These are phyloP conservation scores for Coemansia sp. DNA, from an alignment of 192 early-diverging fungal species.

Conservation along the genomic window DNA sequence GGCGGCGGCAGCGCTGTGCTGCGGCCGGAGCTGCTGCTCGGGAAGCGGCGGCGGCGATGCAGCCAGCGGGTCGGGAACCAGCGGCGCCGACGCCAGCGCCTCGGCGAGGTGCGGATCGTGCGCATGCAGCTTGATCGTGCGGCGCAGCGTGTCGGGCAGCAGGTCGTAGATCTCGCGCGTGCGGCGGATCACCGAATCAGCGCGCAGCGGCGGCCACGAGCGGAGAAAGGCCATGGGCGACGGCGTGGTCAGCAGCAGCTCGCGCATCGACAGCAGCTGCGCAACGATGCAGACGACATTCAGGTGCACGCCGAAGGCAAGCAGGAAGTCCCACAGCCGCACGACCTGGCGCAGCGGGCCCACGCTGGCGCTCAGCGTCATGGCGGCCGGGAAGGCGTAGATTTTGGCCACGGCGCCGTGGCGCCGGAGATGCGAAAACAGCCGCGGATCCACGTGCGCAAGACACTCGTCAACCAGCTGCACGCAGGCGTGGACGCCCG, in stretches of 20 bases:
- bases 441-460: conserved; percentile 66
- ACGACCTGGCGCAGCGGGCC: conserved; percentile 84
- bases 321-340: conserved; percentile 88
- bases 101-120: conserved; percentile 46
- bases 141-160: conserved; percentile 24
- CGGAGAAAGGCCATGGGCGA: conserved; percentile 47
- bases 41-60: not conserved
- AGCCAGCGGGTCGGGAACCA: conserved; percentile 25
- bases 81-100: conserved; percentile 26
- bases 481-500: conserved; percentile 88
- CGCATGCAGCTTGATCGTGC: conserved; percentile 35
- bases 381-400: conserved; percentile 88
- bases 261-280: conserved; percentile 75
- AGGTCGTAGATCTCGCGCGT: conserved; percentile 45
- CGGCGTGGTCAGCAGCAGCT: conserved; percentile 62
- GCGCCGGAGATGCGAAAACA: conserved; percentile 70
- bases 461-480: conserved; percentile 86
- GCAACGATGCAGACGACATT: conserved; percentile 90
- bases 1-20: not conserved
- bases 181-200: conserved; percentile 41
- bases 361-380: conserved; percentile 89
- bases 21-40: not conserved
- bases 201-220: conserved; percentile 47
- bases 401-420: conserved; percentile 76
- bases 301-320: conserved; percentile 90